Percentiles rank a stretch among this genome's conserved stretches.
Evolutionary conservation across 345 rosid species (phyloP).

Genomic region (Eucalyptus polybractea): DNA sequence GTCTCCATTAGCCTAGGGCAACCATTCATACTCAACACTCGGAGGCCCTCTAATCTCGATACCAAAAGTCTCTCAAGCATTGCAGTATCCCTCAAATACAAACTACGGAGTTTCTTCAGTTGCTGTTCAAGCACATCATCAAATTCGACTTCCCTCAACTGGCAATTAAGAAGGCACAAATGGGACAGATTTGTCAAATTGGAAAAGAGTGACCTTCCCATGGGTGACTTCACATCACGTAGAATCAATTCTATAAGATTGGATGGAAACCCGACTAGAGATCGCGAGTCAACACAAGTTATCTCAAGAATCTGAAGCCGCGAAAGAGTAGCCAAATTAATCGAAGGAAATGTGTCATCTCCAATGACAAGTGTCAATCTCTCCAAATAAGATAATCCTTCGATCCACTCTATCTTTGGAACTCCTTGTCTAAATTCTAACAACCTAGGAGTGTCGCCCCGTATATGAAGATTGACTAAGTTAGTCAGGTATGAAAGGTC

Average conservation of each 20-base stretch:
- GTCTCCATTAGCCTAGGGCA: neutral
- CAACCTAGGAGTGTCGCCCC: neutral
- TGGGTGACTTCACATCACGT: neutral
- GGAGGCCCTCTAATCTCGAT: neutral
- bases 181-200: neutral
- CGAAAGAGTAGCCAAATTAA: neutral
- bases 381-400: neutral
- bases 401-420: neutral
- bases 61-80: neutral
- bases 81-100: neutral
- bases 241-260: too few species aligned
- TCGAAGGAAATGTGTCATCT: neutral
- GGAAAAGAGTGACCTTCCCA: neutral
- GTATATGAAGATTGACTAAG: neutral
- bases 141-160: neutral
- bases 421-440: fast-evolving
- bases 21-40: neutral
- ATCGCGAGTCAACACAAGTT: neutral
- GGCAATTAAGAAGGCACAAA: neutral
- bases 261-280: neutral
- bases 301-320: neutral
- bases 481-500: neutral
- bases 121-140: neutral
- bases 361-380: neutral
- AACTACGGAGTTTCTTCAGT: neutral